Evolutionary conservation across 495 filamentous ascomycete genomes (phyloP).

Genomic region (Lepidopterella palustris): DNA sequence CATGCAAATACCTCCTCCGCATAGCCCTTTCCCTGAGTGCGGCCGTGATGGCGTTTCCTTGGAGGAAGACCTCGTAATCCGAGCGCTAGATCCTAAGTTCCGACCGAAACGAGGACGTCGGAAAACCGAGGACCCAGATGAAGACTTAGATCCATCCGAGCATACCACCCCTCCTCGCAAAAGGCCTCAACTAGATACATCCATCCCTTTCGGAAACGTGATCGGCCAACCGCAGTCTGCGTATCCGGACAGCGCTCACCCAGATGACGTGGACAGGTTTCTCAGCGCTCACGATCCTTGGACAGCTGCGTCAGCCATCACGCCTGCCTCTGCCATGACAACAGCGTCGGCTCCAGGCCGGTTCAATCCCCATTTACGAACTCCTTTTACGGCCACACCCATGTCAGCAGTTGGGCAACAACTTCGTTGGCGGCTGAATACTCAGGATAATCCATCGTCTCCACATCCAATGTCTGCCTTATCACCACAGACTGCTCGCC

Average conservation of each 20-base stretch:
- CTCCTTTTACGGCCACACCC: conserved; percentile 32
- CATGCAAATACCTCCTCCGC: conserved; percentile 63
- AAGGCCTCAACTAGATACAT: conserved; percentile 63
- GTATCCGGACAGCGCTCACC: conserved; percentile 54
- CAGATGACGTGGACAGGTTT: conserved; percentile 42
- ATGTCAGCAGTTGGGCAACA: conserved; percentile 34
- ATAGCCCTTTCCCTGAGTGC: conserved; percentile 56
- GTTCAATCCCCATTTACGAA: conserved; percentile 20
- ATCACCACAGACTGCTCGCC: conserved; percentile 49
- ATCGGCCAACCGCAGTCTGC: conserved; percentile 52
- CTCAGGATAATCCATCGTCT: conserved; percentile 52
- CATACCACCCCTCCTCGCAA: conserved; percentile 43
- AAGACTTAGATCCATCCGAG: conserved; percentile 44
- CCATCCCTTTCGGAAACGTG: conserved; percentile 51
- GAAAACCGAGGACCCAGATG: conserved; percentile 70
- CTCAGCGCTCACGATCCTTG: conserved; percentile 29
- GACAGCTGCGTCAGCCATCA: conserved; percentile 32
- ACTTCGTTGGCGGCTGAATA: conserved; percentile 41
- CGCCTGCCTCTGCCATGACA: conserved; percentile 27
- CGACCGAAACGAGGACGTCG: conserved; percentile 83
- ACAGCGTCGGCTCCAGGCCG: conserved; percentile 20
- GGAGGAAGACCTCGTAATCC: conserved; percentile 88
- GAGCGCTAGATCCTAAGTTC: conserved; percentile 83
- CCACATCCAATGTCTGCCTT: conserved; percentile 79
- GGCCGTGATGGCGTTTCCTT: conserved; percentile 79